Conservation (phyloP, 768 basidiomycete genomes). For the Boletellus sp. region DNA sequence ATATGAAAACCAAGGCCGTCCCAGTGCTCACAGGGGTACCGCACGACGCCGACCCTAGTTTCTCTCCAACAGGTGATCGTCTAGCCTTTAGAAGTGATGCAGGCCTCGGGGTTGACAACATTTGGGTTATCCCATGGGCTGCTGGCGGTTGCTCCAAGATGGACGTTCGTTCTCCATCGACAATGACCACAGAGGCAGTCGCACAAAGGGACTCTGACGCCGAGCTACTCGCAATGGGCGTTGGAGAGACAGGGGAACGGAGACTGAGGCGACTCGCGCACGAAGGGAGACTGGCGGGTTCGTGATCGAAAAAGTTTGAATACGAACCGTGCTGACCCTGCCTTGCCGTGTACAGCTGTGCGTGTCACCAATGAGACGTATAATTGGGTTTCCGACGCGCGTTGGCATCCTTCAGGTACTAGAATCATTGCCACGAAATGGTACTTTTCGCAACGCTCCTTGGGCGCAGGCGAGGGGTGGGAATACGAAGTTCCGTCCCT, state of each 20-base stretch:
- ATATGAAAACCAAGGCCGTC: slow-evolving; percentile 41
- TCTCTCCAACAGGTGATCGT: slow-evolving; percentile 61
- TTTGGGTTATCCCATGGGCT: slow-evolving; percentile 65
- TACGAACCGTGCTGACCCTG: slow-evolving; percentile 2
- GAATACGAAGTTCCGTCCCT: slow-evolving; percentile 49
- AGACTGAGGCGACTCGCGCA: slow-evolving; percentile 46
- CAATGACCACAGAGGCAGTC: slow-evolving; percentile 36
- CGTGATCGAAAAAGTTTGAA: not conserved
- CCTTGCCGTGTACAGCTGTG: slow-evolving; percentile 27
- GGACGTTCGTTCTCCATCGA: slow-evolving; percentile 42
- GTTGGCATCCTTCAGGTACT: slow-evolving; percentile 64
- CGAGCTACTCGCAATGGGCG: slow-evolving; percentile 43
- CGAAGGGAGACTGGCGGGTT: slow-evolving; percentile 55
- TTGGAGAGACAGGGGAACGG: slow-evolving; percentile 48
- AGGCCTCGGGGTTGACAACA: slow-evolving; percentile 68
- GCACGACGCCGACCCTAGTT: slow-evolving; percentile 68
- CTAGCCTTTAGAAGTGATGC: slow-evolving; percentile 74
- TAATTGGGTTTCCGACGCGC: slow-evolving; percentile 64
- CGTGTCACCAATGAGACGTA: slow-evolving; percentile 73
- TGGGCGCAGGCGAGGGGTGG: slow-evolving; percentile 76
- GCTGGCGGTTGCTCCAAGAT: slow-evolving; percentile 53
- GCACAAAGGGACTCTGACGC: slow-evolving; percentile 41
- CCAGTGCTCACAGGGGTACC: slow-evolving; percentile 64
- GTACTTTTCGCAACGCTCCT: slow-evolving; percentile 62
- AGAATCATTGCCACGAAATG: slow-evolving; percentile 74